Percentiles rank a stretch among this genome's conserved stretches.
phyloP scores from a whole-genome alignment of 495 filamentous ascomycete genomes.

The Cetradonia linearis region DNA sequence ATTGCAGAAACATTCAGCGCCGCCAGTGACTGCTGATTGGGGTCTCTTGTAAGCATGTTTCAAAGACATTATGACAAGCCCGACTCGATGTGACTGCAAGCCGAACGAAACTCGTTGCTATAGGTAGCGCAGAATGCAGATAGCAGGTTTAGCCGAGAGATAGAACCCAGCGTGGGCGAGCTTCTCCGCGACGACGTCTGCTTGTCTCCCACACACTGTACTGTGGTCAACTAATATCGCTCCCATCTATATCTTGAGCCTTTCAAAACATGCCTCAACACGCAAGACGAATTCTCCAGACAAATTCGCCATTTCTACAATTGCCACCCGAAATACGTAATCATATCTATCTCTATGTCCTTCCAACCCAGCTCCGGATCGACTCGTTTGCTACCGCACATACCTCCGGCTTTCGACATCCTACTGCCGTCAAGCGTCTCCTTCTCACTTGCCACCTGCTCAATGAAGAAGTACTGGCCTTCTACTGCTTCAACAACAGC shows the following conservation, averaged over 20 bases:
- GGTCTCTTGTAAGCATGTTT: not conserved
- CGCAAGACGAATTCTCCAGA: not conserved
- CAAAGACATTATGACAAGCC: not conserved
- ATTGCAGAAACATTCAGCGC: not conserved
- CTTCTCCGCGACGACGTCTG: not conserved
- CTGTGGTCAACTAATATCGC: not conserved
- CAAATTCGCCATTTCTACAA: not conserved
- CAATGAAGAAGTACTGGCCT: not conserved
- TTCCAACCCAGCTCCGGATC: not conserved
- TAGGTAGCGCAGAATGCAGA: not conserved
- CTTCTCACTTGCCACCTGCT: not conserved
- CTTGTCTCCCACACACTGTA: not conserved
- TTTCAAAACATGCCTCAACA: not conserved
- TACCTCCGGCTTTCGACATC: not conserved
- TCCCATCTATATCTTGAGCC: not conserved
- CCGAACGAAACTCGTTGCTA: not conserved
- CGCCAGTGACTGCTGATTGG: not conserved
- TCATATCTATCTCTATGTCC: not conserved
- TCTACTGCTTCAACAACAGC: not conserved
- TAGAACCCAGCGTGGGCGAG: not conserved
- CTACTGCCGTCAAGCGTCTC: not conserved
- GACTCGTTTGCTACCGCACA: not conserved
- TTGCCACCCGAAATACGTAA: not conserved
- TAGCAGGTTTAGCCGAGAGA: slow-evolving; percentile 1
- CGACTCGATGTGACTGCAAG: not conserved